Percentiles rank a stretch among this genome's conserved stretches.
Evolutionary conservation across 495 filamentous ascomycete genomes (phyloP).

Genomic region (Penicillium bovifimosum): DNA sequence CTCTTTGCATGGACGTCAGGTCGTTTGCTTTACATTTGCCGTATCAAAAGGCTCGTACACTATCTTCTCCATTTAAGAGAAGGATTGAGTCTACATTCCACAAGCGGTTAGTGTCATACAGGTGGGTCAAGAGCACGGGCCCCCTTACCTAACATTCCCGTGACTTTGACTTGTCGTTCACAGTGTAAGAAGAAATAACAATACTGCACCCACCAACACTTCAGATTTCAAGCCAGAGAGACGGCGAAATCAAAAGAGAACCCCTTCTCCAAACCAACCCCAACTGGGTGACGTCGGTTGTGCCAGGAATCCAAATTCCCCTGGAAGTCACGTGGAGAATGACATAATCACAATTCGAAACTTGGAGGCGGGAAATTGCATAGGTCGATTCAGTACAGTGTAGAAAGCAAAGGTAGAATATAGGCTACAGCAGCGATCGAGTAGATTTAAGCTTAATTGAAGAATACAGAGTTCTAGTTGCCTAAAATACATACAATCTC

Average conservation of each 20-base stretch:
- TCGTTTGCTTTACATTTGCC: background rate
- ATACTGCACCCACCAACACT: too few relatives aligned
- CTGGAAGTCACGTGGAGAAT: conserved; percentile 11
- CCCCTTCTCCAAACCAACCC: background rate
- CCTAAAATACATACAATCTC: background rate
- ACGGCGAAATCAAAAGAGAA: too few relatives aligned
- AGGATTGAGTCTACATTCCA: conserved; percentile 6
- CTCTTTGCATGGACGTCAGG: background rate
- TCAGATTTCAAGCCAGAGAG: too few relatives aligned
- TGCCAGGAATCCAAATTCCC: conserved; percentile 5
- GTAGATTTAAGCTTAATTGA: background rate
- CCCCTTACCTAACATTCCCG: too few relatives aligned
- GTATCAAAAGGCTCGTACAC: background rate
- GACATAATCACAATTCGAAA: conserved; percentile 21
- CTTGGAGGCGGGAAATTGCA: conserved; percentile 22
- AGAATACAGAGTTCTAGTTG: background rate
- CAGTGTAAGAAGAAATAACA: too few relatives aligned
- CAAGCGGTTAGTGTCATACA: conserved; percentile 3
- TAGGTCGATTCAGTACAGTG: conserved; percentile 14
- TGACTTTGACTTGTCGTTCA: too few relatives aligned
- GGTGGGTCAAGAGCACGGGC: too few relatives aligned
- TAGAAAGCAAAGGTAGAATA: background rate
- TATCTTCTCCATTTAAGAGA: background rate
- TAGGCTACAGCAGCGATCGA: background rate
- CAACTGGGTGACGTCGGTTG: background rate